Conservation (phyloP, 345 rosid species). For the Eucalyptus tenuipes region DNA sequence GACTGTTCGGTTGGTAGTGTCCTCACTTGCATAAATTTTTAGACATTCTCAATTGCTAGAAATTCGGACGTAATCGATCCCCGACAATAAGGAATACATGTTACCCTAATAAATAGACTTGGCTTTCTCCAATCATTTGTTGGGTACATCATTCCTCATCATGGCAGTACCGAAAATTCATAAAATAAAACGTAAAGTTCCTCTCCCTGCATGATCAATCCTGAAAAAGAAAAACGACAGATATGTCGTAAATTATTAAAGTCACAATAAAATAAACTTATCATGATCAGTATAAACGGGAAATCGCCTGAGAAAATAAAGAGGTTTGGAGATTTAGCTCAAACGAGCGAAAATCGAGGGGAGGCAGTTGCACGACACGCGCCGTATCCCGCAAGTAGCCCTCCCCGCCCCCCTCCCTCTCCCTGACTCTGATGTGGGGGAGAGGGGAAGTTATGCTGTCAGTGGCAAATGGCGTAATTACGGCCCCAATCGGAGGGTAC, state of each 20-base stretch:
- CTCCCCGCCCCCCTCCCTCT: not conserved
- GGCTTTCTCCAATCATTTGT: not conserved
- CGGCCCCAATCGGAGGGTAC: not conserved
- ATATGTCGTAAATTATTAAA: not conserved
- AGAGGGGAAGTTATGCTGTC: not conserved
- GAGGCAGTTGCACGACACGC: not conserved
- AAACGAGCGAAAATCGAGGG: not conserved
- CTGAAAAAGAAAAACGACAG: fast-evolving
- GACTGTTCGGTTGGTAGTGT: fast-evolving
- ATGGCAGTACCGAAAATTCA: not conserved
- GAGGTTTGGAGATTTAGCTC: not conserved
- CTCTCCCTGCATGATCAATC: too few relatives aligned
- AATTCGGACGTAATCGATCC: fast-evolving
- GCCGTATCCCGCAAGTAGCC: not conserved
- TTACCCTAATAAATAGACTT: too few relatives aligned
- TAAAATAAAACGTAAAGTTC: not conserved
- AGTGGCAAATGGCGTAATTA: not conserved
- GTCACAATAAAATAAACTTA: not conserved
- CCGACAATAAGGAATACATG: fast-evolving
- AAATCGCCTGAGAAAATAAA: not conserved
- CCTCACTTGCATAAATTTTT: not conserved
- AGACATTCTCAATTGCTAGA: not conserved
- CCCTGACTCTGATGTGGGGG: not conserved
- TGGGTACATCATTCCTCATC: not conserved
- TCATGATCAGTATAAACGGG: fast-evolving